phyloP scores from a whole-genome alignment of 2,329 filamentous ascomycete species.

The Beauveria australis region DNA sequence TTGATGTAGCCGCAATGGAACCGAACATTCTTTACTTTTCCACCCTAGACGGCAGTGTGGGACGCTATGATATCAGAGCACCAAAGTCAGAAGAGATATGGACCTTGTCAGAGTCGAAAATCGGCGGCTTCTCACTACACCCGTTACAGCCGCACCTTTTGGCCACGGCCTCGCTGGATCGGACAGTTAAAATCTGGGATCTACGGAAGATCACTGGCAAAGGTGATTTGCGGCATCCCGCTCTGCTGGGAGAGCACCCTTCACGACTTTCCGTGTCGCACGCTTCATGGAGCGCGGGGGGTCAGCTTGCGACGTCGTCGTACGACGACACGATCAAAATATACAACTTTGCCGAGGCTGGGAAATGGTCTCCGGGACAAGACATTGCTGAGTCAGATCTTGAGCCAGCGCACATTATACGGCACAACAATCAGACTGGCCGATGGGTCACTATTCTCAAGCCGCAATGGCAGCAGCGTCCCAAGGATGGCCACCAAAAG shows the following conservation, averaged over 20 bases:
- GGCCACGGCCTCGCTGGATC: constrained; percentile 82
- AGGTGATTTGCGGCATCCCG: constrained; percentile 51
- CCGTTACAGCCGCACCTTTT: constrained; percentile 73
- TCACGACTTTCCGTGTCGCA: constrained; percentile 84
- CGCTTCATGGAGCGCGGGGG: constrained; percentile 78
- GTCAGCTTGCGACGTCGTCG: constrained; percentile 81
- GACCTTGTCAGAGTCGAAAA: constrained; percentile 82
- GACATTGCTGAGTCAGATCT: constrained; percentile 54
- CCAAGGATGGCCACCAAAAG: constrained; percentile 71
- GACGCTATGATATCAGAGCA: constrained; percentile 69
- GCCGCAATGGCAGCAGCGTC: constrained; percentile 81
- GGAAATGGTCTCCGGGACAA: constrained; percentile 50
- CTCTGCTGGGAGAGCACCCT: constrained; percentile 70
- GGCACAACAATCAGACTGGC: constrained; percentile 93
- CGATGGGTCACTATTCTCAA: constrained; percentile 80
- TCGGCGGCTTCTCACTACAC: constrained; percentile 84
- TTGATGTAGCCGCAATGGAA: constrained; percentile 68
- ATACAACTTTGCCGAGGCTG: constrained; percentile 63
- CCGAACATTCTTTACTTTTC: constrained; percentile 77
- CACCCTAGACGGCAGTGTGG: constrained; percentile 72
- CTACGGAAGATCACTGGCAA: constrained; percentile 66
- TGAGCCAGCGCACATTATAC: constrained; percentile 59
- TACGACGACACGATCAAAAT: constrained; percentile 97
- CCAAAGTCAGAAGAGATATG: constrained; percentile 55
- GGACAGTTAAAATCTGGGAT: constrained; percentile 89